Evolutionary conservation across 2,329 filamentous ascomycete species (phyloP), one percentile per base, ranked within the genome.

Genomic region (Verticillium nonalfalfae): DNA sequence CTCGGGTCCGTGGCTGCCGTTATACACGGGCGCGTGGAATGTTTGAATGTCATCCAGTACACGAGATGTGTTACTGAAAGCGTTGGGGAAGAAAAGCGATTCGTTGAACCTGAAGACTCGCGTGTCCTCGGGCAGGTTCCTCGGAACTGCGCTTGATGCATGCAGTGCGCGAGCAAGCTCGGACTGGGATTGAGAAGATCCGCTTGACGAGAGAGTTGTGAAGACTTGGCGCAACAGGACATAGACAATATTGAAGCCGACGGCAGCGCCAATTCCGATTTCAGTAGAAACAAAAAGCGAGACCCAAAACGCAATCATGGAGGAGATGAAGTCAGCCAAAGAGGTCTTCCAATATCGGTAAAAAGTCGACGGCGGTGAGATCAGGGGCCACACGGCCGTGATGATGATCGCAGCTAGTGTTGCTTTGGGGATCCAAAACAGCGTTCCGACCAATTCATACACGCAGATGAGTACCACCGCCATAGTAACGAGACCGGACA

Each of bases 341-440:
- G 85, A 88, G 2, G 85, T 84, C 65, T 82, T 83, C 84, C 85
- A 89, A 73, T 85, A 88, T 14, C 78, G 76, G 71, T 87, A 87
- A 68, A 89, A 88, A 10, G 82, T 78, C 2, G 76, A 80, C 0
- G 85, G 80, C 0, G 84, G 79, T 0, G 83, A 82, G 55, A 89
- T 84, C 7, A 89, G 76, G 45, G 85, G 84, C 72, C 83, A 83
- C 0, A 89, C 85, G 6, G 86, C 86, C 62, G 83, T 85, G 65
- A 89, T 87, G 64, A 89, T 88, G 63, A 89, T 87, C 2, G 85
- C 86, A 1, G 86, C 81, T 1, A 89, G 76, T 0, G 84, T 87
- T 0, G 86, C 79, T 66, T 87, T 87, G 1, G 87, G 86, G n/a
- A 89, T 85, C 84, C 85, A 90, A 72, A 85, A 88, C 0, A 90